Base-by-base conservation (phyloP, 129 eudicot genomes). In the Gnaphalium uliginosum region DNA sequence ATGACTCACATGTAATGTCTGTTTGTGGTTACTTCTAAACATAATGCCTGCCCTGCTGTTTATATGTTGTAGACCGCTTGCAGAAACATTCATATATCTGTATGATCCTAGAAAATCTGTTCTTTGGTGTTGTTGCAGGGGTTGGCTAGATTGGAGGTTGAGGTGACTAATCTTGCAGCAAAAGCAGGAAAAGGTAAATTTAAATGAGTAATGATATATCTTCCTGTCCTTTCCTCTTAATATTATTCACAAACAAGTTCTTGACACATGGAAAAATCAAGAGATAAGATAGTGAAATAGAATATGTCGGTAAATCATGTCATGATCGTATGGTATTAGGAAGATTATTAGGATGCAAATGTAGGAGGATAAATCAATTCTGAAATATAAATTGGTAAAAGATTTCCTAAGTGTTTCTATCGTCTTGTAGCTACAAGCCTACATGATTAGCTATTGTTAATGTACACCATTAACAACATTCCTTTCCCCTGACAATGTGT, bases 121-220 rank as follows among this genome's bases (percentile, higher is more conserved):
- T 37, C 33, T 43, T 27, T 24, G 43, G 11, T 30, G 65, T 59
- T 81, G 73, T 69, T 66, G 65, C 83, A 95, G 99, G 99, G 97
- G 37, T 51, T 73, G 43, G 99, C 99, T 76, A 89, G 83, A 83
- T 77, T 95, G 86, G 99, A 95, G 83, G 92, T 95, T 77, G 97
- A 95, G 78, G 96, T 95, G 78, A 95, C 99, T 59, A 91, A 95
- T 82, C 96, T 95, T 84, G 90, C 94, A 37, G 99, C 99, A 35
- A 95, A 95, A 84, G 99, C 99, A 30, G 99, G 99, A 81, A 95
- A 95, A 95, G 99, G 99, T 95, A 83, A 67, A 43, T 37, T 27
- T 32, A 60, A 29, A n/a, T 68, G 76, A 11, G 57, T 70, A 57
- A 19, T 63, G 68, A 50, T 63, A 57, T 68, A 22, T 68, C 81